phyloP scores from a whole-genome alignment of 2,329 filamentous ascomycete species.

The Fusarium nisikadoi region DNA sequence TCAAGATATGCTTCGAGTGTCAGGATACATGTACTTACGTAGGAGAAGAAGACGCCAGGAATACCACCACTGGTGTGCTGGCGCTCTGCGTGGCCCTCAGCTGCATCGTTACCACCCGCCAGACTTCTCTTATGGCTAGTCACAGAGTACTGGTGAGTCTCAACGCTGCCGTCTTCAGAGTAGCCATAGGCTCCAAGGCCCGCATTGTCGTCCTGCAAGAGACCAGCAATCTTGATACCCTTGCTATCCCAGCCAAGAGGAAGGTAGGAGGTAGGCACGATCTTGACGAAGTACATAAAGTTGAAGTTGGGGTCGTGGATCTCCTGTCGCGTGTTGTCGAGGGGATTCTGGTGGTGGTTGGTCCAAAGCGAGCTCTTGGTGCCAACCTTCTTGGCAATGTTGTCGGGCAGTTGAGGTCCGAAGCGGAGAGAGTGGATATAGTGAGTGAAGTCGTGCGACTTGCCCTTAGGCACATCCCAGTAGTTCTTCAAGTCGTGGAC shows the following conservation, averaged over 20 bases:
- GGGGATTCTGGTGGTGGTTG: slow-evolving; percentile 90
- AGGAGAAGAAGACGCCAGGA: slow-evolving; percentile 98
- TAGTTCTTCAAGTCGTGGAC: slow-evolving; percentile 98
- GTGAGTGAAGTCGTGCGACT: slow-evolving; percentile 88
- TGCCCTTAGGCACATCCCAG: slow-evolving; percentile 75
- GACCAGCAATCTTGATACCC: slow-evolving; percentile 44
- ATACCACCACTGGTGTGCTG: slow-evolving; percentile 91
- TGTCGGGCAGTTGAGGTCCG: slow-evolving; percentile 87
- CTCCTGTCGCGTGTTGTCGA: slow-evolving; percentile 81
- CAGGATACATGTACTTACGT: slow-evolving; percentile 70
- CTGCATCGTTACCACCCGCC: slow-evolving; percentile 81
- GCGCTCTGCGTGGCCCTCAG: slow-evolving; percentile 91
- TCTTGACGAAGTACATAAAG: slow-evolving; percentile 99
- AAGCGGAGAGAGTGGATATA: slow-evolving; percentile 90
- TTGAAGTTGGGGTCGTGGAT: slow-evolving; percentile 89
- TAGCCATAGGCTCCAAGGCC: slow-evolving; percentile 65
- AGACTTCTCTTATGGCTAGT: slow-evolving; percentile 95
- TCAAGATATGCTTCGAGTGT: background rate
- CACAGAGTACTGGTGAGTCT: slow-evolving; percentile 98
- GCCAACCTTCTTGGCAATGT: slow-evolving; percentile 70
- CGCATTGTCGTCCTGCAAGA: slow-evolving; percentile 69
- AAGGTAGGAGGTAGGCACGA: slow-evolving; percentile 94
- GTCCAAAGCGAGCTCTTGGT: slow-evolving; percentile 72
- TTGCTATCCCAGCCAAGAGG: slow-evolving; percentile 87
- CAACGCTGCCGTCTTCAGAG: slow-evolving; percentile 79